Evolutionary conservation across 169 alveolate species (phyloP).

Genomic region (Cryptosporidium viatorum): DNA sequence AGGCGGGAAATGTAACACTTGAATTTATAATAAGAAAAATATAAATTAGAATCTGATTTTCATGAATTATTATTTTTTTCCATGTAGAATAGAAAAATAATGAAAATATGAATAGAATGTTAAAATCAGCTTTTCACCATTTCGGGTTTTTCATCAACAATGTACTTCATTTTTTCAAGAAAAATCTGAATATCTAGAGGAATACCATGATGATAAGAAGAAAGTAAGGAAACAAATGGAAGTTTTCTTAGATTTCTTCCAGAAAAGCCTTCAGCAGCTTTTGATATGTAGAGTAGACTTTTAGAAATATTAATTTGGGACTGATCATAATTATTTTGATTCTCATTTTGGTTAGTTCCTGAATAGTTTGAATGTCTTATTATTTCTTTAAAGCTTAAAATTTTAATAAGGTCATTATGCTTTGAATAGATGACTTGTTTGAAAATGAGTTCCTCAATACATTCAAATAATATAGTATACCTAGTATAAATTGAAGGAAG

Average conservation of each 20-base stretch:
- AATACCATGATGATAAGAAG: slow-evolving; percentile 47
- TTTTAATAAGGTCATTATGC: not conserved
- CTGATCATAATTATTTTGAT: not conserved
- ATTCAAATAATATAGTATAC: slow-evolving; percentile 80
- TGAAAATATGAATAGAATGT: not conserved
- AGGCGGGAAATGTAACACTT: not conserved
- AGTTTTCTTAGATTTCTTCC: slow-evolving; percentile 84
- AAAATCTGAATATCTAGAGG: slow-evolving; percentile 48
- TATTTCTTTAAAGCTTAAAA: slow-evolving; percentile 36
- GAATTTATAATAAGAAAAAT: too few relatives aligned
- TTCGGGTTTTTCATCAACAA: slow-evolving; percentile 32
- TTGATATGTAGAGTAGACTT: slow-evolving; percentile 74
- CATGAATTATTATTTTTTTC: too few relatives aligned
- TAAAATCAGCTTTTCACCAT: slow-evolving; percentile 20
- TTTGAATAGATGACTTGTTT: slow-evolving; percentile 21
- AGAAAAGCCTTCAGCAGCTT: slow-evolving; percentile 78
- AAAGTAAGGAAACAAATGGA: slow-evolving; percentile 82
- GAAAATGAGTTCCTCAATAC: slow-evolving; percentile 75
- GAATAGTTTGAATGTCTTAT: not conserved
- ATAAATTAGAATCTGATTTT: not conserved
- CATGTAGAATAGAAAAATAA: too few relatives aligned
- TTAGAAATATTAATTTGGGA: slow-evolving; percentile 16
- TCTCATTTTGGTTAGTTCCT: not conserved
- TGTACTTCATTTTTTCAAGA: slow-evolving; percentile 42
- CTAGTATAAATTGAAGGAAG: slow-evolving; percentile 81